A percentile compares a stretch with the other conserved stretches of the same genome.
Conservation (phyloP, 176 grass and related monocot species). For the Coix lacrymajobi region DNA sequence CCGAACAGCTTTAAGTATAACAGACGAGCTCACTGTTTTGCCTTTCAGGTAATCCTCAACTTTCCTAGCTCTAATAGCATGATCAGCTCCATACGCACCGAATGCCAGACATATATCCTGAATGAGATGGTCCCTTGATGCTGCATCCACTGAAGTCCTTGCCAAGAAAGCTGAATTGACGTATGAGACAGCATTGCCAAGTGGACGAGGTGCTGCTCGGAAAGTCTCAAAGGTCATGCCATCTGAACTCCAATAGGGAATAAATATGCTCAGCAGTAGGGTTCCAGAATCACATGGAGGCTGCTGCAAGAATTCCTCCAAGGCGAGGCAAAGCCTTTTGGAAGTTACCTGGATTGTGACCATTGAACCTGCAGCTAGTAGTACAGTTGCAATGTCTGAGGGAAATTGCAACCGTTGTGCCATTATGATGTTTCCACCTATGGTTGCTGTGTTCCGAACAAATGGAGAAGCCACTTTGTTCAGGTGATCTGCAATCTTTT, state of each 20-base stretch:
- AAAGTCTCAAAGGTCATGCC: slow-evolving; percentile 68
- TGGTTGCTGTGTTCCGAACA: slow-evolving; percentile 68
- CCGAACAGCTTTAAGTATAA: slow-evolving; percentile 51
- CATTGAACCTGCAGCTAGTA: slow-evolving; percentile 53
- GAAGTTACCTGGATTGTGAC: slow-evolving; percentile 49
- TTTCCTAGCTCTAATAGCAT: slow-evolving; percentile 58
- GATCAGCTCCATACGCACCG: slow-evolving; percentile 60
- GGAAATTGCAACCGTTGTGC: slow-evolving; percentile 55
- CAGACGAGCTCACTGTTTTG: slow-evolving; percentile 42
- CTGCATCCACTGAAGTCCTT: slow-evolving; percentile 21
- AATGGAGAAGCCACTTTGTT: slow-evolving; percentile 65
- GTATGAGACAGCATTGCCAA: slow-evolving; percentile 86
- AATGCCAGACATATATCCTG: slow-evolving; percentile 63
- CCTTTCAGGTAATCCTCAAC: slow-evolving; percentile 74
- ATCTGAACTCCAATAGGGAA: slow-evolving; percentile 51
- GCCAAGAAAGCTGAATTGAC: slow-evolving; percentile 80
- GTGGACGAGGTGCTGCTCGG: slow-evolving; percentile 61
- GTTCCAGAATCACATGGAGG: slow-evolving; percentile 56
- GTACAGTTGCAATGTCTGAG: slow-evolving; percentile 68
- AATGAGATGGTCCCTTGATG: slow-evolving; percentile 18
- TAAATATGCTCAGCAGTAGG: slow-evolving; percentile 58
- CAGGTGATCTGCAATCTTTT: slow-evolving; percentile 65
- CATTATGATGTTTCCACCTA: slow-evolving; percentile 88
- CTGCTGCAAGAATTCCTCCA: slow-evolving; percentile 79
- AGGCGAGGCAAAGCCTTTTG: slow-evolving; percentile 32